Base-by-base conservation (phyloP, 768 basidiomycete species). In the Dioszegia aurantiaca region DNA sequence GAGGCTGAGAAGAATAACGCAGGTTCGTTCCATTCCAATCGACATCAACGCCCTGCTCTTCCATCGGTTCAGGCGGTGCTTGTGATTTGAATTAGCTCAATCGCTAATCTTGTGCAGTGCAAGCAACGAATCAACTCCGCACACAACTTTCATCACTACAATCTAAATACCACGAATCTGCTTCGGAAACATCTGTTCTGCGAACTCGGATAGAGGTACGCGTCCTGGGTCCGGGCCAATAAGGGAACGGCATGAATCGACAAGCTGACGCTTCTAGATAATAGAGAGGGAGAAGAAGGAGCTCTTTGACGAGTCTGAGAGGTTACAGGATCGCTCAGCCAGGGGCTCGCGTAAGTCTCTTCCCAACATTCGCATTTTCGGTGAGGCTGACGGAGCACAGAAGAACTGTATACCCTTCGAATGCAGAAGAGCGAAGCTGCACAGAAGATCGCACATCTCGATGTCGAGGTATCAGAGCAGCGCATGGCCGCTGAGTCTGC, bases 211-310 rank as follows among this genome's bases (percentile, higher is more conserved):
- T 83, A 11, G 80, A 84, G 0, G 86, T 88, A 2, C 84, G 85
- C 3, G 21, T n/a, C 11, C 33, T n/a, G 5, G n/a, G n/a, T n/a
- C n/a, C n/a, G n/a, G n/a, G n/a, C n/a, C n/a, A n/a, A n/a, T n/a
- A n/a, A n/a, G n/a, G n/a, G n/a, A n/a, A n/a, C n/a, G n/a, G n/a
- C n/a, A n/a, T n/a, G n/a, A n/a, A n/a, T n/a, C n/a, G n/a, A n/a
- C n/a, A n/a, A n/a, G n/a, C n/a, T n/a, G n/a, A n/a, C n/a, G n/a
- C n/a, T n/a, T n/a, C n/a, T 27, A 89, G 21, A 87, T 89, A 60
- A 82, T 83, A 0, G 90, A 95, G 62, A 82, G 88, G 54, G 93
- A 95, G 80, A 95, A 95, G 77, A 84, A 90, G 31, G 90, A 93
- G 62, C 82, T 95, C 45, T 80, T 93, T 41, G 84, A 83, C 27